Evolutionary conservation across 371 early-diverging fungal species (phyloP).

Genomic region (Lichtheimia ramosa): DNA sequence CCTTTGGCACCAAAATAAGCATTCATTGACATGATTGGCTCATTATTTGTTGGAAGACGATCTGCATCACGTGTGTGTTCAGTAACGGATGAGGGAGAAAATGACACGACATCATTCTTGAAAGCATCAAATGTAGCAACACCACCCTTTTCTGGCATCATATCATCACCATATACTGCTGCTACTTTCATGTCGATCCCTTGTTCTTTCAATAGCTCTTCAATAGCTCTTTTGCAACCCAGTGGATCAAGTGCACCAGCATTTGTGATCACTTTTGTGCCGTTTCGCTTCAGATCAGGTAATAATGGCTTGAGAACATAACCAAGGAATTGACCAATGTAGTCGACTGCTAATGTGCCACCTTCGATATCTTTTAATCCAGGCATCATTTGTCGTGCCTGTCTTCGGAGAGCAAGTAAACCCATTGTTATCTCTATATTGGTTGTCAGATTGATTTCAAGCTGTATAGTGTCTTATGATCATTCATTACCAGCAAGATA

Average conservation of each 20-base stretch:
- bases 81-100: slow-evolving; percentile 43
- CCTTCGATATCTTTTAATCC: slow-evolving; percentile 28
- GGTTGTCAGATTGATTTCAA: not conserved
- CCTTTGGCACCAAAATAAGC: slow-evolving; percentile 66
- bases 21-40: slow-evolving; percentile 59
- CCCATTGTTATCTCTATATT: slow-evolving; percentile 75
- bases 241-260: slow-evolving; percentile 74
- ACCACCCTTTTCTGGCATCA: slow-evolving; percentile 28
- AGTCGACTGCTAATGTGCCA: slow-evolving; percentile 48
- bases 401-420: slow-evolving; percentile 43
- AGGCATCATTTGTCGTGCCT: slow-evolving; percentile 42
- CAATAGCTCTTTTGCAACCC: slow-evolving; percentile 67
- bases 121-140: slow-evolving; percentile 27
- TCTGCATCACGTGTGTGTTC: slow-evolving; percentile 49
- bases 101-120: slow-evolving; percentile 42
- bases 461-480: not conserved
- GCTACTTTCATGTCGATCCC: slow-evolving; percentile 58
- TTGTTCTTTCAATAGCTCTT: slow-evolving; percentile 46
- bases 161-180: slow-evolving; percentile 73
- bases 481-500: slow-evolving; percentile 56
- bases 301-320: slow-evolving; percentile 50
- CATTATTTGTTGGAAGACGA: slow-evolving; percentile 44
- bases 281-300: slow-evolving; percentile 53
- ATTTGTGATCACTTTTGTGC: slow-evolving; percentile 71
- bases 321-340: slow-evolving; percentile 60